Evolutionary conservation across 345 rosid species (phyloP).

Genomic region (Leavenworthia alabamica): DNA sequence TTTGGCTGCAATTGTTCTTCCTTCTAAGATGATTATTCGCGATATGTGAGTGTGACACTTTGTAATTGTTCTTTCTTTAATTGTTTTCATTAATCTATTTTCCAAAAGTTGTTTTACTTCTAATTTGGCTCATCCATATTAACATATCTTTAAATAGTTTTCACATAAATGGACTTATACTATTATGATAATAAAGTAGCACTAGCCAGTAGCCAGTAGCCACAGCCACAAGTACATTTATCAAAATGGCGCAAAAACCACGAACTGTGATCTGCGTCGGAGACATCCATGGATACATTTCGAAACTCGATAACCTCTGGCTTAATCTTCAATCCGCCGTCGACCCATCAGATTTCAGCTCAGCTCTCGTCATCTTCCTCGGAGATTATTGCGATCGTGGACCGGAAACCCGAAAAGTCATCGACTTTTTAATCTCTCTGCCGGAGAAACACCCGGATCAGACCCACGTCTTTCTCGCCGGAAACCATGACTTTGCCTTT

Average conservation of each 20-base stretch:
- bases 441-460: constrained; percentile 54
- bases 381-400: constrained; percentile 98
- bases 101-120: not conserved
- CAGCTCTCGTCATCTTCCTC: constrained; percentile 71
- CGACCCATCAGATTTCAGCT: constrained; percentile 41
- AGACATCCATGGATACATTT: constrained; percentile 75
- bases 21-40: constrained; percentile 59
- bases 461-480: constrained; percentile 63
- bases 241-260: constrained; percentile 34
- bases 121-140: not conserved
- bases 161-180: not conserved
- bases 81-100: too few species aligned
- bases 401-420: constrained; percentile 57
- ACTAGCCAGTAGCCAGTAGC: too few species aligned
- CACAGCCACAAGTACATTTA: too few species aligned
- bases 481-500: constrained; percentile 82
- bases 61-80: too few species aligned
- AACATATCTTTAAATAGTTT: not conserved
- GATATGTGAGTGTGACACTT: constrained; percentile 30
- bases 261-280: constrained; percentile 60
- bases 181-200: too few species aligned
- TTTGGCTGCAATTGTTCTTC: constrained; percentile 71
- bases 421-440: constrained; percentile 54
- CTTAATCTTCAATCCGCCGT: constrained; percentile 53
- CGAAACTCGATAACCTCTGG: constrained; percentile 70